Evolutionary conservation across 208 protist genomes (phyloP).

Genomic region (Acanthamoeba royreba): DNA sequence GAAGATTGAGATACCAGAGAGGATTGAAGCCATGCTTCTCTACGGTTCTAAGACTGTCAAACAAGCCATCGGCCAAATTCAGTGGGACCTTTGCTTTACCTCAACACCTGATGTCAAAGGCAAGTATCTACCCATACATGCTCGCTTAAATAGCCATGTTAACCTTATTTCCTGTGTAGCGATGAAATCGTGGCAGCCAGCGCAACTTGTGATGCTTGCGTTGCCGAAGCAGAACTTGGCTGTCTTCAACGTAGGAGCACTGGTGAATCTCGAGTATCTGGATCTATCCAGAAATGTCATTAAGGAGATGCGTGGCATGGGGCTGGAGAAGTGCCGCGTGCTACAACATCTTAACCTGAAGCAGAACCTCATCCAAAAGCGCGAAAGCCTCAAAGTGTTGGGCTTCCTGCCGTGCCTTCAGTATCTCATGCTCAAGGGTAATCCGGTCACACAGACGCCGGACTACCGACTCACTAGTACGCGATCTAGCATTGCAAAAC

Average conservation of each 20-base stretch:
- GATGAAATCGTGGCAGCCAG: constrained; percentile 28
- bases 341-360: constrained; percentile 37
- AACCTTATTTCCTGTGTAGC: not conserved
- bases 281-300: constrained; percentile 28
- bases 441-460: not conserved
- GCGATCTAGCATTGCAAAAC: no score
- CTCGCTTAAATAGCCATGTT: not conserved
- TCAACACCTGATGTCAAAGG: constrained; percentile 6
- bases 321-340: constrained; percentile 10
- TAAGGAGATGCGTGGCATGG: not conserved
- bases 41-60: not conserved
- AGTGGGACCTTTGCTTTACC: constrained; percentile 21
- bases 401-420: constrained; percentile 18
- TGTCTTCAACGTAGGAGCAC: constrained; percentile 4
- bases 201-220: constrained; percentile 13
- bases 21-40: not conserved
- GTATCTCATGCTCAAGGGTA: constrained; percentile 26
- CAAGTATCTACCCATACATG: not conserved
- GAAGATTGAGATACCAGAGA: not conserved
- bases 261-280: constrained; percentile 35
- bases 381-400: constrained; percentile 32
- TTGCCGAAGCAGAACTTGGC: constrained; percentile 11
- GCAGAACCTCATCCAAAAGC: not conserved
- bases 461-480: not conserved
- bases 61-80: not conserved